Percentiles rank a stretch among this genome's conserved stretches.
phyloP scores from a whole-genome alignment of 2,329 filamentous ascomycete genomes.

The Stemphylium lycopersici region DNA sequence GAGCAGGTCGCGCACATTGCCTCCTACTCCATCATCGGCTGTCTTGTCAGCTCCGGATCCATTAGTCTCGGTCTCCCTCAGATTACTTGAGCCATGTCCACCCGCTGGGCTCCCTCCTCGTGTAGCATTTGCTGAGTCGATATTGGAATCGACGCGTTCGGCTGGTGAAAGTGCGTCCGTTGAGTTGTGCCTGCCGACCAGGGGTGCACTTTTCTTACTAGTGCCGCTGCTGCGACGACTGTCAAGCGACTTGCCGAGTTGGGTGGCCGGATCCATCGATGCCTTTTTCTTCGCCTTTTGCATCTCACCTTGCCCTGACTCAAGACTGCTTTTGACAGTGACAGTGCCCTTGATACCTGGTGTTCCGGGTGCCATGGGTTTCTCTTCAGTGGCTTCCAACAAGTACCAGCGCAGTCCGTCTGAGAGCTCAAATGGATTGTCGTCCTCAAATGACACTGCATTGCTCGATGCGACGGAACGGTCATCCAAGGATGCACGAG shows the following conservation, averaged over 20 bases:
- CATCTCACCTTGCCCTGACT: constrained; percentile 79
- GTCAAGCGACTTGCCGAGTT: constrained; percentile 81
- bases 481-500: constrained; percentile 52
- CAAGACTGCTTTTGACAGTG: constrained; percentile 85
- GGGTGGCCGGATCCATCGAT: constrained; percentile 56
- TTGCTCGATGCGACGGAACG: constrained; percentile 60
- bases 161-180: constrained; percentile 31
- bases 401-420: constrained; percentile 97
- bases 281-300: constrained; percentile 53
- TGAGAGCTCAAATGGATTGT: constrained; percentile 95
- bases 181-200: constrained; percentile 34
- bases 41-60: constrained; percentile 26
- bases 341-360: constrained; percentile 83
- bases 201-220: constrained; percentile 74
- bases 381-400: constrained; percentile 91
- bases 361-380: constrained; percentile 84
- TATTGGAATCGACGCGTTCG: constrained; percentile 31
- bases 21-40: constrained; percentile 41
- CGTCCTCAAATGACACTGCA: constrained; percentile 71
- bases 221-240: constrained; percentile 87
- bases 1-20: constrained; percentile 53
- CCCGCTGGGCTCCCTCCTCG: constrained; percentile 41
- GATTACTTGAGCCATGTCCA: constrained; percentile 41
- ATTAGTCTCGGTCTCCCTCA: constrained; percentile 41
- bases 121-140: constrained; percentile 39